Evolutionary conservation across 2,329 filamentous ascomycete genomes (phyloP).

Genomic region (Ophiosphaerella herpotricha): DNA sequence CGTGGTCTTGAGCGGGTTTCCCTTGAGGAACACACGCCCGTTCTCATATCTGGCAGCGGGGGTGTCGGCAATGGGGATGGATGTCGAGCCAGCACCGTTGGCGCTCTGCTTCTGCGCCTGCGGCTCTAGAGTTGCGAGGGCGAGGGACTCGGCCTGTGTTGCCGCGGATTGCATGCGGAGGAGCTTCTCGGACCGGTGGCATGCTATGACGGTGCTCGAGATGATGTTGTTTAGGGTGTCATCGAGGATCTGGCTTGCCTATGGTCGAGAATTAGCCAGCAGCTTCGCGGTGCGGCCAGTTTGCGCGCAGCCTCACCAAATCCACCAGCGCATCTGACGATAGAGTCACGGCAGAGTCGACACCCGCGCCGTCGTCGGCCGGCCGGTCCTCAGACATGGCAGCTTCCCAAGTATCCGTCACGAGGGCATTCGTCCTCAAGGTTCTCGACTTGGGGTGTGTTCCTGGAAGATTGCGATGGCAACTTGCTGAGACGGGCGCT

Average conservation of each 20-base stretch:
- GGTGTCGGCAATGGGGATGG: slow-evolving; percentile 59
- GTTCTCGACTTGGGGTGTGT: neutral
- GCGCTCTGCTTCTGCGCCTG: slow-evolving; percentile 37
- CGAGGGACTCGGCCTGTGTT: slow-evolving; percentile 49
- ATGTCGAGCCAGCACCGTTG: slow-evolving; percentile 51
- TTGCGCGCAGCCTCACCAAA: slow-evolving; percentile 32
- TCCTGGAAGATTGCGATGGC: slow-evolving; percentile 2
- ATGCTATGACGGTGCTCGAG: slow-evolving; percentile 73
- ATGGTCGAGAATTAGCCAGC: slow-evolving; percentile 19
- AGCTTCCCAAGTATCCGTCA: slow-evolving; percentile 14
- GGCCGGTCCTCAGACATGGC: slow-evolving; percentile 44
- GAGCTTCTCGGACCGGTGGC: slow-evolving; percentile 78
- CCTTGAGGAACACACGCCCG: slow-evolving; percentile 69
- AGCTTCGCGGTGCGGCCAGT: slow-evolving; percentile 25
- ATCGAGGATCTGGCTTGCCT: slow-evolving; percentile 63
- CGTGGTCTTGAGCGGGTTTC: slow-evolving; percentile 73
- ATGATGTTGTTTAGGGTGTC: slow-evolving; percentile 78
- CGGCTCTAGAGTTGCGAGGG: slow-evolving; percentile 42
- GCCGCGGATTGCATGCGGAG: slow-evolving; percentile 68
- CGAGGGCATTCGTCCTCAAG: neutral
- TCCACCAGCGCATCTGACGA: slow-evolving; percentile 35
- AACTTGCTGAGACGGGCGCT: slow-evolving; percentile 7
- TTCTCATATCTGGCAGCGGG: slow-evolving; percentile 73
- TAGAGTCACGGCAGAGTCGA: slow-evolving; percentile 30
- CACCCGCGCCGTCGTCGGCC: slow-evolving; percentile 34